Base-by-base conservation (phyloP, 352 stramenopile genomes). In the Globisporangium apiculatum region DNA sequence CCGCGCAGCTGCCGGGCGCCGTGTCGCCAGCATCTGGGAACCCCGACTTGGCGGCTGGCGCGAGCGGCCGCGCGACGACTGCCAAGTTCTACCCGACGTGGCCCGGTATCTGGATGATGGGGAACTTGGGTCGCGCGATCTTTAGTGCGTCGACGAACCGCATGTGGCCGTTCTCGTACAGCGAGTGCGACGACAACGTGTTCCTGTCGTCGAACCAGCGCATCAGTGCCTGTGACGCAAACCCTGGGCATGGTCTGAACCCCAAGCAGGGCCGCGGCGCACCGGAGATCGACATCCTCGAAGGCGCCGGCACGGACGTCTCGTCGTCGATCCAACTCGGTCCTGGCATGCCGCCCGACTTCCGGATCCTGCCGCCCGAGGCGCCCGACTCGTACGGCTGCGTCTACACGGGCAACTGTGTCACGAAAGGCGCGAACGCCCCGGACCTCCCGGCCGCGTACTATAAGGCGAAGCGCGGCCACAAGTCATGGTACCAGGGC, bases 81-180 rank as follows among this genome's bases (percentile, higher is more conserved):
- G 9, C 45, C n/a, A 62, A 64, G 49, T 92, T 75, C 62, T 92
- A 92, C 62, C 81, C 82, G 38, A 88, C 80, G 53, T 99, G 95
- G 87, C 95, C 95, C 0, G 95, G 94, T 8, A 89, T 98, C 61
- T 99, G 96, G 95, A 71, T 98, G 50, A 75, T 99, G 54, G 96
- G 96, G 7, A 98, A 98, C 74, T 69, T 99, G 11, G 95, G 92
- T n/a, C 71, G 96, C 43, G 91, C 94, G 9, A 97, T 97, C n/a
- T 99, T 98, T 69, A 94, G 91, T 55, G 85, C 76, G 0, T 97
- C 84, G 0, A 98, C 91, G 18, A 91, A 91, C 51, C 89, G 94
- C 56, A 92, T 98, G 63, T 99, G 96, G 96, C 96, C 96, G 2
- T 99, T 94, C 78, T 97, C 84, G 48, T 98, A 97, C 67, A 76